These are phyloP conservation scores for Ustilago bromivora DNA, from an alignment of 1,284 basidiomycete genomes.

Conservation along the genomic window DNA sequence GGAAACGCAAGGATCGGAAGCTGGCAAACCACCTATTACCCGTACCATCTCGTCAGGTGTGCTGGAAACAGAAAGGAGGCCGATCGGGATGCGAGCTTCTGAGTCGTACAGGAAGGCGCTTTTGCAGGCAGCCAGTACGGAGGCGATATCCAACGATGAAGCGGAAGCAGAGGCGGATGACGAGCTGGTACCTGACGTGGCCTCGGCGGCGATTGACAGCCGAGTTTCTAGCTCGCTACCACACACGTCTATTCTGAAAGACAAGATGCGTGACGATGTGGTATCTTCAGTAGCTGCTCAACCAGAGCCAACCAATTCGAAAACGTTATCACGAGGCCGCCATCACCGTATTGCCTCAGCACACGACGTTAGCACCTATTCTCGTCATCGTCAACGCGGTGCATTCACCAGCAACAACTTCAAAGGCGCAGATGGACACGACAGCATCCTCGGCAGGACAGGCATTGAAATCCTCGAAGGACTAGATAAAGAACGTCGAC, in stretches of 20 bases:
- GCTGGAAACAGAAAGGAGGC: constrained; percentile 23
- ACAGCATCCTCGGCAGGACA: constrained; percentile 38
- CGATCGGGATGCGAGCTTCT: constrained; percentile 47
- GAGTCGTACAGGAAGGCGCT: constrained; percentile 46
- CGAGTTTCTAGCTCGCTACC: constrained; percentile 46
- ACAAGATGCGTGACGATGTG: constrained; percentile 19
- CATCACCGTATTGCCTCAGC: constrained; percentile 38
- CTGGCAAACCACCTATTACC: constrained; percentile 8
- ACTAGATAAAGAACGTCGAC: constrained; percentile 42
- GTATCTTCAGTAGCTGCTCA: background rate
- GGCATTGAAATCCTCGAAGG: constrained; percentile 61
- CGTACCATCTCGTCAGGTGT: constrained; percentile 27
- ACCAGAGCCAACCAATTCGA: background rate
- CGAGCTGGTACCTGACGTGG: background rate
- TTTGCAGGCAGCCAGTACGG: constrained; percentile 25
- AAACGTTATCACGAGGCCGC: background rate
- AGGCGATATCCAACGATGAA: background rate
- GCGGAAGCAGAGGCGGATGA: constrained; percentile 8
- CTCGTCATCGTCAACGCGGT: constrained; percentile 13
- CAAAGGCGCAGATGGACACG: background rate
- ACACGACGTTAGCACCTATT: constrained; percentile 24
- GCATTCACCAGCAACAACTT: background rate
- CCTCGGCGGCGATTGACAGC: background rate
- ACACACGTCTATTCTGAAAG: constrained; percentile 20
- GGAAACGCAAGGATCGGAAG: background rate